Evolutionary conservation across 306 rosid species (phyloP), one percentile per base, ranked within the genome.

Genomic region (Inga oerstediana): DNA sequence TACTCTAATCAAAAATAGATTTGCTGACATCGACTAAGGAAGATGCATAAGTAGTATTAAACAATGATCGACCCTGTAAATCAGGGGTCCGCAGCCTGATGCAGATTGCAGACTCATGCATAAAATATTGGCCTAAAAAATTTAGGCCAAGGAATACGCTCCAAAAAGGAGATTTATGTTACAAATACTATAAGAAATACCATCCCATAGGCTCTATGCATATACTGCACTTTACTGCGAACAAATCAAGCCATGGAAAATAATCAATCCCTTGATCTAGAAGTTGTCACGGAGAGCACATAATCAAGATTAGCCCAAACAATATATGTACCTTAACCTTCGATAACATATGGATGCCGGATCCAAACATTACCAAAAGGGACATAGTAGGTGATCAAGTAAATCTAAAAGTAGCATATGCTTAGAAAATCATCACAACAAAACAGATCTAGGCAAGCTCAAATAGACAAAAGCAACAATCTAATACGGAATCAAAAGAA

Each of bases 351-450:
- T 22, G 5, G 27, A 45, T 75, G 2, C 75, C 67, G 30, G 83
- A 83, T 77, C 83, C 79, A 24, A 41, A 37, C 46, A 43, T 71
- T 11, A 20, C 44, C 8, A 20, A 70, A 70, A 70, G 12, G 34
- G 7, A 30, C 39, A 64, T 27, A 13, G 5, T 15, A 16, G 8
- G 19, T 30, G 39, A 61, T 10, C 58, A 13, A 43, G 65, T 9
- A 61, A 69, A 77, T 77, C 24, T n/a, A 10, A 41, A 45, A 11
- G 74, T 0, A 39, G 59, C 48, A 27, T 27, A 27, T 27, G 44
- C 35, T 7, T 0, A 24, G 35, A 22, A 45, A 22, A n/a, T 2
- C 16, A 72, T 45, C 20, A 44, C 22, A 72, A n/a, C 37, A 11
- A 72, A 72, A 14, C 8, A 45, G n/a, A 45, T 45, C 8, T 72